Percentiles rank a stretch among this genome's conserved stretches.
phyloP scores from a whole-genome alignment of 768 basidiomycete genomes.

The Suillus bovinus region DNA sequence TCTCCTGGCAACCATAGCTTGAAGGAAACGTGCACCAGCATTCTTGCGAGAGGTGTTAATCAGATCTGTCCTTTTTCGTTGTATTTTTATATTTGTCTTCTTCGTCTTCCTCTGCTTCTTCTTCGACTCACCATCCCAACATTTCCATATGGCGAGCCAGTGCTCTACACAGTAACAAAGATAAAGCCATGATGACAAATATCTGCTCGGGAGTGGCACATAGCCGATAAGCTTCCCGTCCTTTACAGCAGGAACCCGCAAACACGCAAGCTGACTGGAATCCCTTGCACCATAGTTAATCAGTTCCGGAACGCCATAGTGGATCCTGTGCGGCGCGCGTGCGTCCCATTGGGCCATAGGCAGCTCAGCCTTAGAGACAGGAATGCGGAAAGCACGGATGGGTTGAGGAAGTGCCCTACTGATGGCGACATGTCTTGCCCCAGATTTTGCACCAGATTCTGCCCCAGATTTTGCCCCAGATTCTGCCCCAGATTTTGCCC shows the following conservation, averaged over 20 bases:
- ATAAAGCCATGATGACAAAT: background rate
- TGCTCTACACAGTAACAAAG: background rate
- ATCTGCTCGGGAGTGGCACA: background rate
- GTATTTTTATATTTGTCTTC: too few species aligned
- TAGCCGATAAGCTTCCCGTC: background rate
- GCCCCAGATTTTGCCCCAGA: too few species aligned
- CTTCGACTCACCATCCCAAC: background rate
- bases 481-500: too few species aligned
- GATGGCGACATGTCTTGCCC: background rate
- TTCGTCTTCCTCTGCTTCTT: background rate
- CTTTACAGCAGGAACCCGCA: background rate
- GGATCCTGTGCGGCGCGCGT: background rate
- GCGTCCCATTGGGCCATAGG: background rate
- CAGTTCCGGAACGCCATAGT: background rate
- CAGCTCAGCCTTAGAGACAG: background rate
- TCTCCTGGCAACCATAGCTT: constrained; percentile 1
- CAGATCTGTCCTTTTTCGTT: background rate
- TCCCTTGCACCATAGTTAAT: background rate
- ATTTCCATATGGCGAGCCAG: background rate
- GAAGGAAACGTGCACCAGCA: background rate
- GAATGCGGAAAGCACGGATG: background rate
- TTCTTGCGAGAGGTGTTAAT: background rate
- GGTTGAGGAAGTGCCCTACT: background rate
- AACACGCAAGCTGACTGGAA: background rate
- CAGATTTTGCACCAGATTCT: too few species aligned